A percentile compares a stretch with the other conserved stretches of the same genome.
Evolutionary conservation across 345 rosid species (phyloP).

Genomic region (Sisymbrium altissimum): DNA sequence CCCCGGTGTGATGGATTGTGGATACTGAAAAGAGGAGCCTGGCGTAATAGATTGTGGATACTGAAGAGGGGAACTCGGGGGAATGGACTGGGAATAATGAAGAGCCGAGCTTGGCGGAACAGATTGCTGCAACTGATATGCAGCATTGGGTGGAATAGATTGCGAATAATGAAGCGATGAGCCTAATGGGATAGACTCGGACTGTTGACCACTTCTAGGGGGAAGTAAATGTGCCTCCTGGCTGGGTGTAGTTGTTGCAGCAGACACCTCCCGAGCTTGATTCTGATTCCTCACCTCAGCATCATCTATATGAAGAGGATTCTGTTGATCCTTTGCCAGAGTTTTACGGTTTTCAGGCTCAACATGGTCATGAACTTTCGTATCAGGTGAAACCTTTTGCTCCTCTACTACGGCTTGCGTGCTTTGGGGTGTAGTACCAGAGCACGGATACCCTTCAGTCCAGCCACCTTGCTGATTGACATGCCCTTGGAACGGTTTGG

Average conservation of each 20-base stretch:
- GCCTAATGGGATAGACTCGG: conserved; percentile 40
- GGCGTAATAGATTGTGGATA: conserved; percentile 23
- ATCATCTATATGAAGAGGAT: conserved; percentile 36
- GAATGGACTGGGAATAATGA: conserved; percentile 34
- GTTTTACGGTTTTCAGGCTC: conserved; percentile 34
- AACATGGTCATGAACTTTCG: conserved; percentile 34
- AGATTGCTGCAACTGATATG: conserved; percentile 30
- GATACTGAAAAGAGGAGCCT: conserved; percentile 40
- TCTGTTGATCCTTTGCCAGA: conserved; percentile 29
- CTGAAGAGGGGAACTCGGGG: conserved; percentile 21
- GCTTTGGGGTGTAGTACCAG: conserved; percentile 43
- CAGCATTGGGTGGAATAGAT: conserved; percentile 15
- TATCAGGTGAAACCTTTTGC: conserved; percentile 38
- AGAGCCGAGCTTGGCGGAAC: conserved; percentile 15
- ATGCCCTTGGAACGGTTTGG: conserved; percentile 41
- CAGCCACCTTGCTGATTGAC: conserved; percentile 40
- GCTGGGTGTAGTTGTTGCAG: conserved; percentile 31
- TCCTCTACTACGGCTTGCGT: conserved; percentile 36
- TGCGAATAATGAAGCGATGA: conserved; percentile 33
- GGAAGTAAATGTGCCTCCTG: conserved; percentile 36
- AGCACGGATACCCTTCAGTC: conserved; percentile 36
- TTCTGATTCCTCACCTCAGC: conserved; percentile 38
- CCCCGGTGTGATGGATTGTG: conserved; percentile 38
- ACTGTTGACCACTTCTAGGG: conserved; percentile 35
- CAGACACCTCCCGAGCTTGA: conserved; percentile 39